Conservation (phyloP, 805 yeast genomes). For the Debaryomyces prosopidis region DNA sequence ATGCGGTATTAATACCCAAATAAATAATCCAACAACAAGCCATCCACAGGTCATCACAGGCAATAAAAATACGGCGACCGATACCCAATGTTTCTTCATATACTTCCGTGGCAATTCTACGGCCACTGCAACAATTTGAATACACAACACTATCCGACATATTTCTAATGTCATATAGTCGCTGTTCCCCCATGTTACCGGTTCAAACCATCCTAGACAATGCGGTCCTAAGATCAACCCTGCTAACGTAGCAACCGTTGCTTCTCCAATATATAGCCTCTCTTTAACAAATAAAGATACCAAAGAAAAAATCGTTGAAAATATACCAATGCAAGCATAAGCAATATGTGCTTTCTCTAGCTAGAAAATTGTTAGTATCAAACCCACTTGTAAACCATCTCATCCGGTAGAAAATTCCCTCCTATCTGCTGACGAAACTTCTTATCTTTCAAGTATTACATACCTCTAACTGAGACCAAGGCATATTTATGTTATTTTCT, state of each 20-base stretch:
- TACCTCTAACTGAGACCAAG: conserved; percentile 37
- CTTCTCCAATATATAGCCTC: conserved; percentile 84
- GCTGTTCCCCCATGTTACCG: conserved; percentile 80
- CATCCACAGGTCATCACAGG: conserved; percentile 93
- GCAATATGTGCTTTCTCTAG: conserved; percentile 75
- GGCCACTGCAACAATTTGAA: conserved; percentile 92
- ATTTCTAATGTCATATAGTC: conserved; percentile 82
- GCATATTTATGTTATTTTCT: conserved; percentile 12
- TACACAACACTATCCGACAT: conserved; percentile 76
- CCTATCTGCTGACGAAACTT: neutral
- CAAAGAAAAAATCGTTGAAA: conserved; percentile 76
- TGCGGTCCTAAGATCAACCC: conserved; percentile 91
- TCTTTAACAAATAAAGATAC: conserved; percentile 83
- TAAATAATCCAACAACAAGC: conserved; percentile 76
- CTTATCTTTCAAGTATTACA: conserved; percentile 11
- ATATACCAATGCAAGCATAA: conserved; percentile 84
- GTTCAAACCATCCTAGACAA: conserved; percentile 79
- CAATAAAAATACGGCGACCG: conserved; percentile 69
- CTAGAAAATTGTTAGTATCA: conserved; percentile 16
- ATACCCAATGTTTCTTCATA: conserved; percentile 80
- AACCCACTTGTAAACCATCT: neutral
- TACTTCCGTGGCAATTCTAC: conserved; percentile 90
- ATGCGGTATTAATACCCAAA: conserved; percentile 76
- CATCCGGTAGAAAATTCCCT: neutral
- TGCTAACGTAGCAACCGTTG: conserved; percentile 81